Base-by-base conservation (phyloP, 441 rosid genomes). In the Breynia disticha region DNA sequence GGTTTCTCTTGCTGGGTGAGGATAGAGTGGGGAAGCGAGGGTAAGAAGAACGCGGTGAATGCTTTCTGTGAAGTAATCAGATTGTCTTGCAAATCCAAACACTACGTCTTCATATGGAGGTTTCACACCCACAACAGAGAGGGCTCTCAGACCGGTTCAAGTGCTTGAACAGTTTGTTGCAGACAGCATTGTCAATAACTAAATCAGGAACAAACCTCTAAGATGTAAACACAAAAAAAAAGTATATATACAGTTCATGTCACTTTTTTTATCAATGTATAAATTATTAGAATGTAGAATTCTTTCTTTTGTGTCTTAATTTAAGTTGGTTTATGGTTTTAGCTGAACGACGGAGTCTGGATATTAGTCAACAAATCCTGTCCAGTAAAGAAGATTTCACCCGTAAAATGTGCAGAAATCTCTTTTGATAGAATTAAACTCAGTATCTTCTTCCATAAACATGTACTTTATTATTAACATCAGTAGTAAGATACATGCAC, bases 1-100 rank as follows among this genome's bases (percentile, higher is more conserved):
- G 80, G 84, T 54, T 91, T 88, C 52, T 81, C 84, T n/a, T 86
- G 98, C 68, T 79, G 98, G 95, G 95, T 68, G 63, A 82, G 69
- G 71, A 88, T 91, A 54, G 91, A 82, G 47, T 91, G 98, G 98
- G 81, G 72, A 39, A 77, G 59, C 32, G 68, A 68, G 1, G 86
- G 80, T 21, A 71, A 68, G 62, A 84, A 80, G 63, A 68, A 61
- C 50, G 61, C 68, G 7, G 62, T 77, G 52, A 52, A 61, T 44
- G 77, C 95, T 5, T 84, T 79, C 56, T 88, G 98, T 56, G 84
- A 90, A 48, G 98, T 81, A 8, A 73, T 49, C 43, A 80, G 72
- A 70, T 64, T 81, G 50, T 62, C 68, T 7, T 84, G 91, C 64
- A 70, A 67, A 19, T 73, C 86, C 61, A 91, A 77, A 58, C 95